Evolutionary conservation across 2,329 filamentous ascomycete genomes (phyloP).

Genomic region (Aspergillus fructus): DNA sequence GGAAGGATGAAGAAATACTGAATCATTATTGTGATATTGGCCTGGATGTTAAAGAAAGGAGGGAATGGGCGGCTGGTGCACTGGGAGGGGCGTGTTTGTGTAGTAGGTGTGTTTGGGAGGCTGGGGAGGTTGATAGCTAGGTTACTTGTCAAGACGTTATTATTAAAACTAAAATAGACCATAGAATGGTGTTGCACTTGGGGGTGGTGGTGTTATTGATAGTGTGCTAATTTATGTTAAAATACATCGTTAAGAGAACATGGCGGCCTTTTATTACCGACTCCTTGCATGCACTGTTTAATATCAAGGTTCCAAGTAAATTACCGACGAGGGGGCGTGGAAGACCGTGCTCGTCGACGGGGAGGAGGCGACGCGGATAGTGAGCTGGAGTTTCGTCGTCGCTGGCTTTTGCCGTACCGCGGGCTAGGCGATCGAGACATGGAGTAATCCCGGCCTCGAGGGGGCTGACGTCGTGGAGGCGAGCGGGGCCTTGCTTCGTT

Average conservation of each 20-base stretch:
- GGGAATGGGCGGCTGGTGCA: constrained; percentile 86
- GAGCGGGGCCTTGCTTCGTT: constrained; percentile 26
- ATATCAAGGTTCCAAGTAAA: background rate
- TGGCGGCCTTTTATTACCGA: background rate
- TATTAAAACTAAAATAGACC: background rate
- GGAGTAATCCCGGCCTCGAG: constrained; percentile 25
- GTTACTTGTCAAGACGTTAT: background rate
- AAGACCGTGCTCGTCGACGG: constrained; percentile 16
- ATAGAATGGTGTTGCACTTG: background rate
- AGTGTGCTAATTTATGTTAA: background rate
- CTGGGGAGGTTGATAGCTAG: constrained; percentile 20
- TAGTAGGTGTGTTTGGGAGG: constrained; percentile 74
- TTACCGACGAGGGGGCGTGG: constrained; percentile 20
- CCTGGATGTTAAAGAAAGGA: constrained; percentile 72
- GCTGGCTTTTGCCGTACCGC: constrained; percentile 11
- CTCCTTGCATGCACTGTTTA: background rate
- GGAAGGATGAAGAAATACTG: constrained; percentile 77
- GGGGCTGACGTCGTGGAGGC: constrained; percentile 19
- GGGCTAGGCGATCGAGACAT: constrained; percentile 25
- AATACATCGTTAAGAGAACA: constrained; percentile 1
- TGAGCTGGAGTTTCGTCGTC: constrained; percentile 19
- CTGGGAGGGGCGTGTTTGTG: constrained; percentile 90
- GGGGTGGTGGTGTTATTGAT: background rate
- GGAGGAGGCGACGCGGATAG: constrained; percentile 23
- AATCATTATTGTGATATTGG: constrained; percentile 93